phyloP scores from a whole-genome alignment of 2,329 filamentous ascomycete genomes.

The Botrytis aclada region DNA sequence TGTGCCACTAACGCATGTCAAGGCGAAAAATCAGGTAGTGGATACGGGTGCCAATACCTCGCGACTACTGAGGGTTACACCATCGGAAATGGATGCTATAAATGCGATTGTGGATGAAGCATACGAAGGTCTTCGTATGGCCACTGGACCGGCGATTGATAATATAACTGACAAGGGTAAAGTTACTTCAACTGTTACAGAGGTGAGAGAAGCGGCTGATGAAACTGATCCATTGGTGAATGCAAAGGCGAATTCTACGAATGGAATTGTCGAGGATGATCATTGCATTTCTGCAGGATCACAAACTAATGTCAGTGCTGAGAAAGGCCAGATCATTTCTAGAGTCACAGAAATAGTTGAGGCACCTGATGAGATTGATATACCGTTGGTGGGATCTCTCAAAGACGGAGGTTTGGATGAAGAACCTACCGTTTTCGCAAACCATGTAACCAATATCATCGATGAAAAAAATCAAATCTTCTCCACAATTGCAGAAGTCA shows the following conservation, averaged over 20 bases:
- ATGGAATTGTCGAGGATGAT: neutral
- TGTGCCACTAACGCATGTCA: neutral
- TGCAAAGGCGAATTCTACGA: neutral
- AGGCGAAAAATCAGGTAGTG: too few relatives aligned
- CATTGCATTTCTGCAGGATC: neutral
- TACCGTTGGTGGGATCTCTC: neutral
- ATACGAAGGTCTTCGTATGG: neutral
- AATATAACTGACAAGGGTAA: neutral
- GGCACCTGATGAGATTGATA: neutral
- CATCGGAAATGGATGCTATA: neutral
- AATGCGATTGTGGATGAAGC: conserved; percentile 8
- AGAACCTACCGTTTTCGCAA: neutral
- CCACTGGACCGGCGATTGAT: neutral
- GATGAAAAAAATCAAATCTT: neutral
- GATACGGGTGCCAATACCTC: too few relatives aligned
- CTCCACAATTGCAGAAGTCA: neutral
- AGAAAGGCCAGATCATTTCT: neutral
- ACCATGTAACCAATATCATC: too few relatives aligned
- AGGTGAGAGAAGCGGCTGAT: neutral
- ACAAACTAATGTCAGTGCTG: neutral
- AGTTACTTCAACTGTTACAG: neutral
- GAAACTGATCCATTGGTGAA: neutral
- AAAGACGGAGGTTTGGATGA: neutral
- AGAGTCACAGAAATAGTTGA: neutral
- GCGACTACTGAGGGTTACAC: neutral